Conservation (phyloP, 345 rosid species). For the Chamaenerion angustifolium region DNA sequence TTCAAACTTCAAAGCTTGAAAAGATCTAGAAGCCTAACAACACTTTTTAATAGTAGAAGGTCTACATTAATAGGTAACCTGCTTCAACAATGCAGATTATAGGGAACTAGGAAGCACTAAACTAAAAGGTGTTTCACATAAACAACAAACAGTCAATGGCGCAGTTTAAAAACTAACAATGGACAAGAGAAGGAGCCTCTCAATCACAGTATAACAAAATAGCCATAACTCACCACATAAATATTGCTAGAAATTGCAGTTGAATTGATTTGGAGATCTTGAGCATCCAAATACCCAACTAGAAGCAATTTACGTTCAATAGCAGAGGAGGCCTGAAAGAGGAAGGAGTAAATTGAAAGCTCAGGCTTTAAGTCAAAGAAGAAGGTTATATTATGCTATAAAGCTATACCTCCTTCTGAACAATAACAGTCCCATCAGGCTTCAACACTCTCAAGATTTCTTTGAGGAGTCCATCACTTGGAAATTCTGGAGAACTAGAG, state of each 20-base stretch:
- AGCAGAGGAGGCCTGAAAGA: constrained; percentile 28
- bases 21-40: no score
- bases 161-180: no score
- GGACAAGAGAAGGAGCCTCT: neutral
- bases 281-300: constrained; percentile 57
- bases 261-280: constrained; percentile 33
- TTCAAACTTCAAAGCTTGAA: no score
- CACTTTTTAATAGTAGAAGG: no score
- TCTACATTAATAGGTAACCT: no score
- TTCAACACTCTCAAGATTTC: constrained; percentile 55
- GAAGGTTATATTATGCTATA: constrained; percentile 15
- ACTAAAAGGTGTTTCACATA: no score
- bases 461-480: constrained; percentile 23
- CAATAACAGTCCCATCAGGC: constrained; percentile 55
- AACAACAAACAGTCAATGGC: no score
- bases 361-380: neutral
- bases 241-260: constrained; percentile 12
- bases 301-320: constrained; percentile 50
- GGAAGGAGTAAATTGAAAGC: neutral
- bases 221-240: constrained; percentile 33
- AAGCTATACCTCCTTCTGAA: constrained; percentile 23
- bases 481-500: constrained; percentile 40
- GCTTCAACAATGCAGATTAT: no score
- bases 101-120: no score
- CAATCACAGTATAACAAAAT: constrained; percentile 12